Conservation (phyloP, 2,329 filamentous ascomycete species). For the Hymenoscyphus salicellus region DNA sequence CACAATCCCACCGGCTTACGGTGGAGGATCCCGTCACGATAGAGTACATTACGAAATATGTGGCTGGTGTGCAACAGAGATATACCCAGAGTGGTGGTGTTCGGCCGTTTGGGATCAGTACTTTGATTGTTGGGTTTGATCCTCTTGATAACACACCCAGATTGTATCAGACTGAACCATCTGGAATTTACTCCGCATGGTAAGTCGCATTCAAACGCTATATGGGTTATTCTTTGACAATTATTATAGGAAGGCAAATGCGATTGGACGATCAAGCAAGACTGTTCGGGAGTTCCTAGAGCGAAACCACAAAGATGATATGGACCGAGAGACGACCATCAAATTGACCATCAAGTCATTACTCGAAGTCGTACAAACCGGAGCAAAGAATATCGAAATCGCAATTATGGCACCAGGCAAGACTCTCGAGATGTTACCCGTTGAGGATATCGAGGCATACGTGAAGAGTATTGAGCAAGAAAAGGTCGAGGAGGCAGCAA, state of each 20-base stretch:
- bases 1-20: constrained; percentile 93
- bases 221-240: no score
- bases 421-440: constrained; percentile 85
- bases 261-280: constrained; percentile 97
- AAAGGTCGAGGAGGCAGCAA: constrained; percentile 97
- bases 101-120: constrained; percentile 97
- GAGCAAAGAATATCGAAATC: constrained; percentile 99
- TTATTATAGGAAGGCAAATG: constrained; percentile 98
- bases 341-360: constrained; percentile 97
- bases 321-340: constrained; percentile 95
- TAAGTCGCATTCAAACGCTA: constrained; percentile 56
- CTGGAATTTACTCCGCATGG: constrained; percentile 98
- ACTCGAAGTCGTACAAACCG: constrained; percentile 95
- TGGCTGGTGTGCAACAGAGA: constrained; percentile 95
- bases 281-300: constrained; percentile 98
- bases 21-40: constrained; percentile 97
- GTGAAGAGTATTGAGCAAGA: constrained; percentile 99
- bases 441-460: constrained; percentile 93
- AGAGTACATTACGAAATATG: constrained; percentile 99
- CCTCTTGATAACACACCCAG: constrained; percentile 83
- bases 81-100: constrained; percentile 99
- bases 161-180: constrained; percentile 98
- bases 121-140: constrained; percentile 97
- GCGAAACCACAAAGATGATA: constrained; percentile 96
- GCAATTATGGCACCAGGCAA: constrained; percentile 95